Base-by-base conservation (phyloP, 495 filamentous ascomycete species). In the Xanthoparmelia taractica region DNA sequence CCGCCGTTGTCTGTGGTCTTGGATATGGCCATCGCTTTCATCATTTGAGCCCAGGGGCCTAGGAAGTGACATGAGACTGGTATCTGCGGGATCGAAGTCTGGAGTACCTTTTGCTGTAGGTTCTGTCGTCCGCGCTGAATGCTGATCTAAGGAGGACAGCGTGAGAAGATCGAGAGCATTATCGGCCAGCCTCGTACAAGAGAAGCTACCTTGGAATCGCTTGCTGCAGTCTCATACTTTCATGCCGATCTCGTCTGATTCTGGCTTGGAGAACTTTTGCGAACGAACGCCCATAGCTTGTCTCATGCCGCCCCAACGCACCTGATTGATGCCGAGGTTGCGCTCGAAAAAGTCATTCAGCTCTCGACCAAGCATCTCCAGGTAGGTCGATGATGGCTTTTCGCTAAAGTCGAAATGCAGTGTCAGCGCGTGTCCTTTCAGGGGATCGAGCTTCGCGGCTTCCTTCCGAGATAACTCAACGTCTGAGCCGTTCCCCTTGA, bases 371-470 rank as follows among this genome's bases (percentile, higher is more conserved):
- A 67, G 7, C 0, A 10, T 56, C 37, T 57, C 18, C 0, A 67
- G 20, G 18, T 57, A 1, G 0, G 40, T 33, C 13, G 29, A 20
- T 8, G 61, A 31, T 5, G 65, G 65, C 27, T 64, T 58, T 4
- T 60, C 37, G 17, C 45, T n/a, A 47, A 67, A 67, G 18, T 67
- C 56, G 4, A 64, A 48, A 57, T 67, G 57, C 41, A 67, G 31
- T 12, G 65, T 67, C 45, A 67, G 20, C 2, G 57, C 33, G n/a
- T 61, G 48, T 8, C 31, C 18, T 18, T 60, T 64, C 8, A 47
- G 17, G 8, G 29, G n/a, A 45, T 36, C 31, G 0, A 18, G 8
- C 2, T 4, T 23, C 4, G 25, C 1, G 12, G 0, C 20, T 41
- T 55, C 36, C 27, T 55, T 58, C 34, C 18, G 27, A 33, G 29